Percentiles rank a stretch among this genome's conserved stretches.
phyloP scores from a whole-genome alignment of 2,329 filamentous ascomycete species.

The Chaetomiaceae sp. region DNA sequence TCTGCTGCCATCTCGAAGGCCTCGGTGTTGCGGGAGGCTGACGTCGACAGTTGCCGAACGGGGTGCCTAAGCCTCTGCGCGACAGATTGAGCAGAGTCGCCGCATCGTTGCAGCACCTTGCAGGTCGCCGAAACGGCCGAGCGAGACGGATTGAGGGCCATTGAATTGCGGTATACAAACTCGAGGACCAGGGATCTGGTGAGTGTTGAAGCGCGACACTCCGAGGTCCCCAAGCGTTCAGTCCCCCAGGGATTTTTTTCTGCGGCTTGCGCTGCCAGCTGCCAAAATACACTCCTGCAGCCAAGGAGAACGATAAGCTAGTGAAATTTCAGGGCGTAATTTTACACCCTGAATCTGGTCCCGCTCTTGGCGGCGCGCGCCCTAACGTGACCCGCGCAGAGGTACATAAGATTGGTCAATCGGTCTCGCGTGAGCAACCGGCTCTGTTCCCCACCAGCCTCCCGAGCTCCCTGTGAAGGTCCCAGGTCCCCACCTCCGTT shows the following conservation, averaged over 20 bases:
- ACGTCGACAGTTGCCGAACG: slow-evolving; percentile 16
- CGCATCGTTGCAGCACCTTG: slow-evolving; percentile 32
- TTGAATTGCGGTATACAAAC: slow-evolving; percentile 17
- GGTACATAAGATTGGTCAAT: too few relatives aligned
- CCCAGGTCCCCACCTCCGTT: background rate
- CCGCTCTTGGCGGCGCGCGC: too few relatives aligned
- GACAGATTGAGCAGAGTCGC: slow-evolving; percentile 15
- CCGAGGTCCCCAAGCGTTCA: background rate
- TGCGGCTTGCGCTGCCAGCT: background rate
- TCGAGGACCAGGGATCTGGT: background rate
- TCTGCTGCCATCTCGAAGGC: background rate
- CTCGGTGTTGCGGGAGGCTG: slow-evolving; percentile 11
- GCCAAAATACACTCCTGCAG: background rate
- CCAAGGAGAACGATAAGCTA: too few relatives aligned
- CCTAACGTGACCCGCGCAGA: too few relatives aligned
- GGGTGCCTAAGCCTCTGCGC: slow-evolving; percentile 9
- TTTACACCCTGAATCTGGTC: too few relatives aligned
- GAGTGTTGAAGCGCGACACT: background rate
- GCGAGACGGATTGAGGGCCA: slow-evolving; percentile 36
- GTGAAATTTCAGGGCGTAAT: too few relatives aligned
- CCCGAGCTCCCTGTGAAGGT: background rate
- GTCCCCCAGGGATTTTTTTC: slow-evolving; percentile 7
- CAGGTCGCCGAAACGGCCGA: slow-evolving; percentile 32
- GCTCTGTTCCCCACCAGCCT: background rate
- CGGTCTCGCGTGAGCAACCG: too few relatives aligned